Evolutionary conservation across 371 early-diverging fungal genomes (phyloP), one percentile per base, ranked within the genome.

Genomic region (Nosema muscidifuracis): DNA sequence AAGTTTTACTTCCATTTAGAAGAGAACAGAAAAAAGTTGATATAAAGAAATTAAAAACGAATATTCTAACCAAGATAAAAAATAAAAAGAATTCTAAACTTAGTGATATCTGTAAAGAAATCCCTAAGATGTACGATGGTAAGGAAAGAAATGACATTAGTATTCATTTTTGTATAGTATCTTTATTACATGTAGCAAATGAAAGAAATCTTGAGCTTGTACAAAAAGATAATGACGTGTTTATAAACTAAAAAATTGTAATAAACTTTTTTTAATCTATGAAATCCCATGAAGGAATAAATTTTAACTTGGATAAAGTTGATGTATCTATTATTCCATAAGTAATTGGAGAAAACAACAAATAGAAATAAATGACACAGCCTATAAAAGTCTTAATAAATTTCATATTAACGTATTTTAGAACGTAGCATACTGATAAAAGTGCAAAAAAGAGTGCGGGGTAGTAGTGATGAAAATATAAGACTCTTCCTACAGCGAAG

Each of bases 381-480:
- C 22, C 28, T 31, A 71, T 38, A 62, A 57, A 77, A 38, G 76
- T n/a, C 20, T 26, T 47, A 1, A 61, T 15, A 47, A 34, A 53
- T 7, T 42, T 57, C 13, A 65, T 26, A 22, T 18, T 24, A 0
- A 63, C 18, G 9, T 62, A 33, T 34, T 57, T 67, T 20, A 64
- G 24, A 10, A 69, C 40, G 24, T 68, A 63, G 42, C 67, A 58
- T 24, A 77, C 4, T 33, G 62, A 64, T 26, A 73, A 43, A 4
- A 92, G 87, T 38, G 89, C 87, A 83, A 96, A 96, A 84, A 94
- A 95, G 34, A 93, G 85, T 0, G 92, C 88, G 6, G 95, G 94
- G 30, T 95, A 85, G 77, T 97, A 97, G 82, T 97, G 95, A 81
- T 95, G 95, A 51, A 94, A 81, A 80, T 95, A 97, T n/a, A 94